These are phyloP conservation scores for Cladophialophora carrionii DNA, from an alignment of 2,329 filamentous ascomycete species.

Conservation along the genomic window DNA sequence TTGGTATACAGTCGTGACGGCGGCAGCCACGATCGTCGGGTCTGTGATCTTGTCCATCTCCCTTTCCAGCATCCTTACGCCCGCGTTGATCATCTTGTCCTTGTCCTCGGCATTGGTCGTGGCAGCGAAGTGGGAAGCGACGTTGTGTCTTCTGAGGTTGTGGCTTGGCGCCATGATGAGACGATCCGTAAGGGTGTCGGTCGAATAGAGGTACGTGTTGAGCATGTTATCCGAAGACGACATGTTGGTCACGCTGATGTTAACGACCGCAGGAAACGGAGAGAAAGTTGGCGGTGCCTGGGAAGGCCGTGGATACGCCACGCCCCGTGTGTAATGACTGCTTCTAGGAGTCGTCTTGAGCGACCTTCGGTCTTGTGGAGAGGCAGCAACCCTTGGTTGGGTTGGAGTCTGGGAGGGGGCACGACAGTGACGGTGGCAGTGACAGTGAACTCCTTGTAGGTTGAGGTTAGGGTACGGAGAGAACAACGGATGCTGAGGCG, in stretches of 20 bases:
- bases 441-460: not conserved
- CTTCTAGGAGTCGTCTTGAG: not conserved
- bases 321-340: too few species aligned
- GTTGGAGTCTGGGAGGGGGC: too few species aligned
- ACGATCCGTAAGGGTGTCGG: not conserved
- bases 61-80: not conserved
- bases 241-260: not conserved
- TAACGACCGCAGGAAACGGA: not conserved
- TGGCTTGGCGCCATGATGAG: not conserved
- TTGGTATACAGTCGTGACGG: not conserved
- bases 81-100: not conserved
- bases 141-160: not conserved
- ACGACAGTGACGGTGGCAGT: not conserved
- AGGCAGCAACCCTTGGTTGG: not conserved
- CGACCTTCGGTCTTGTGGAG: not conserved
- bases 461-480: not conserved
- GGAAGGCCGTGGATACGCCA: not conserved
- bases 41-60: not conserved
- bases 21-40: not conserved
- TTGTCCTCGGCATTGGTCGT: not conserved
- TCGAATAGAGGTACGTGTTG: not conserved
- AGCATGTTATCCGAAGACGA: not conserved
- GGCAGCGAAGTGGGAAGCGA: not conserved
- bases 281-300: not conserved
- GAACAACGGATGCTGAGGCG: not conserved